A percentile compares a stretch with the other conserved stretches of the same genome.
Evolutionary conservation across 108 stramenopile genomes (phyloP).

Genomic region (Nitzschia inconspicua): DNA sequence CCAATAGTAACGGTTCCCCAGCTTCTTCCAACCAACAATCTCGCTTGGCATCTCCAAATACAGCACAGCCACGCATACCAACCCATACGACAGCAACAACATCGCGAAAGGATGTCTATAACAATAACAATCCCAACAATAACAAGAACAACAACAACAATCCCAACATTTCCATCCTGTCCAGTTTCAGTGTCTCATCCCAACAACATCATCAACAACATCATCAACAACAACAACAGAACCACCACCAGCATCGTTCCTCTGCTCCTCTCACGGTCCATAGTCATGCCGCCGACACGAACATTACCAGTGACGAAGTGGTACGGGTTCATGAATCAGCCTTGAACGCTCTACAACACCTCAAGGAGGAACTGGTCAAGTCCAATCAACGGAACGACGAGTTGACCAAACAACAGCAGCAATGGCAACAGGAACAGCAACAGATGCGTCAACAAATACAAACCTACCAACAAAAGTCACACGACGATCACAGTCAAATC

Average conservation of each 20-base stretch:
- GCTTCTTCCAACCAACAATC: background rate
- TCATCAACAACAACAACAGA: constrained; percentile 8
- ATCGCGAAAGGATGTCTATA: background rate
- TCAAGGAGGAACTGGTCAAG: constrained; percentile 37
- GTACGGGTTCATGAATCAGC: constrained; percentile 27
- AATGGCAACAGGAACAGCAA: constrained; percentile 7
- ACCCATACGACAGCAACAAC: background rate
- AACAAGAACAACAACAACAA: background rate
- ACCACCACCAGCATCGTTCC: background rate
- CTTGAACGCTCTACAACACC: constrained; percentile 15
- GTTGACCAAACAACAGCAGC: constrained; percentile 1
- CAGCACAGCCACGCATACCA: background rate
- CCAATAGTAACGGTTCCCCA: no score
- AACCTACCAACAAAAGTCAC: background rate
- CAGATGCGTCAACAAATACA: background rate
- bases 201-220: background rate
- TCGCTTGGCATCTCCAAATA: background rate
- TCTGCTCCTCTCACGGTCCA: background rate
- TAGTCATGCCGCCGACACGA: background rate
- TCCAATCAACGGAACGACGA: constrained; percentile 15
- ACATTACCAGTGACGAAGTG: constrained; percentile 15
- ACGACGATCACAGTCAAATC: background rate
- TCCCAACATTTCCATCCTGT: background rate
- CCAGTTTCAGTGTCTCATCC: background rate
- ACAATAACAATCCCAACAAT: background rate